phyloP scores from a whole-genome alignment of 2,329 filamentous ascomycete species.

The Neonectria hederae region DNA sequence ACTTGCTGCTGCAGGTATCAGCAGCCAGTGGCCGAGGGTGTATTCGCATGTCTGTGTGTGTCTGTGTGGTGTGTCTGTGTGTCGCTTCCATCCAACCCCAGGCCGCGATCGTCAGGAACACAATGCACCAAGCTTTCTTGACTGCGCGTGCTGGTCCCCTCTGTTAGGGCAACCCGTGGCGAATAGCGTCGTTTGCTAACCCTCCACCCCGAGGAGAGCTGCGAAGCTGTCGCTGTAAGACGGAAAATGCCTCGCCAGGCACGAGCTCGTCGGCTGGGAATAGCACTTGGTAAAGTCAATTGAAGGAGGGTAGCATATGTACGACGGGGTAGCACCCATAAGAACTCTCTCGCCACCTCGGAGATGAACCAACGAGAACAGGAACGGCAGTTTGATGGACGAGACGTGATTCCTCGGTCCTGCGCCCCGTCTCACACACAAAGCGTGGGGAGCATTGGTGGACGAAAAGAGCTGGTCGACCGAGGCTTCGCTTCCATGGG shows the following conservation, averaged over 20 bases:
- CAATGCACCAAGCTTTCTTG: slow-evolving; percentile 32
- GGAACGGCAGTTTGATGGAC: neutral
- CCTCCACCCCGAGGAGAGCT: slow-evolving; percentile 22
- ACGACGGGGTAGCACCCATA: neutral
- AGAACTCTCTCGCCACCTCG: neutral
- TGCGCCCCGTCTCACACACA: neutral
- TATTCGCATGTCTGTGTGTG: neutral
- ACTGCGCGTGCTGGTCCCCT: slow-evolving; percentile 20
- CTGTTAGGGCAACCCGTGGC: slow-evolving; percentile 29
- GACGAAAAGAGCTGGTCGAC: neutral
- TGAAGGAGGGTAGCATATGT: neutral
- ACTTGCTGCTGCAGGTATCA: neutral
- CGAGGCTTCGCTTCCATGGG: neutral
- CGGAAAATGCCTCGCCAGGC: slow-evolving; percentile 27
- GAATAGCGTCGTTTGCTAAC: slow-evolving; percentile 18
- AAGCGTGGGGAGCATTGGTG: neutral
- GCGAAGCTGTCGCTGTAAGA: slow-evolving; percentile 9
- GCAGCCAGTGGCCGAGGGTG: neutral
- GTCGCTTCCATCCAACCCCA: slow-evolving; percentile 25
- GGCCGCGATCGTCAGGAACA: slow-evolving; percentile 43
- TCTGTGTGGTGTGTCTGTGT: neutral
- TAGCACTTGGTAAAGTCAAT: neutral
- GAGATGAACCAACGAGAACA: neutral
- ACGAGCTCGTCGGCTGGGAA: neutral
- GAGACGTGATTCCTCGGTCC: neutral